Evolutionary conservation across 176 grass and related monocot genomes (phyloP), one percentile per base, ranked within the genome.

Genomic region (Zea luxurians): DNA sequence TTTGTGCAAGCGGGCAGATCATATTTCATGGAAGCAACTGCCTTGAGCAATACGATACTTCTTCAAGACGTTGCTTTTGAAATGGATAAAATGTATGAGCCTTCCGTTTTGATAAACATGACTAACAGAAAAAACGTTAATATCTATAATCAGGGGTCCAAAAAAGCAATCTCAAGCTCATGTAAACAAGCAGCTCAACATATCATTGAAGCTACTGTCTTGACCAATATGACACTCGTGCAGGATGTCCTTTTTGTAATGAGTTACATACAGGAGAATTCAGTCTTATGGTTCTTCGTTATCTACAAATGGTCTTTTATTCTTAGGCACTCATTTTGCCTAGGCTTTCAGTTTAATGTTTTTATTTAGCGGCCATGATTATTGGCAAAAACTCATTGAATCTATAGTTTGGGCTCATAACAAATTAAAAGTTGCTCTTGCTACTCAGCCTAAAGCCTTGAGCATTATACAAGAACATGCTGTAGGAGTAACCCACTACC

Each of bases 111-210:
- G 43, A 34, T 48, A 6, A 43, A 9, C 36, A 10, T 40, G 3
- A 40, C 12, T 4, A 49, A 54, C 65, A 40, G 21, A 38, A 73
- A 74, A 58, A n/a, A n/a, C 16, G 7, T 21, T 21, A n/a, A 71
- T n/a, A 76, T 3, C 12, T 17, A 38, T 13, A 46, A 61, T 61
- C 18, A 13, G 15, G 40, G 34, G 36, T 35, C 66, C 36, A 4
- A 61, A 70, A 59, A 10, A 37, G 60, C n/a, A 65, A 74, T 55
- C 18, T 66, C 34, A 48, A 58, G 57, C 44, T 70, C 8, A 35
- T 5, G 17, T 62, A 61, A 5, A 84, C 2, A 61, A 52, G 54
- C 9, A 77, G 37, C 13, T 78, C 45, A 64, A 64, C 5, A 35
- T 21, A 34, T 10, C 17, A 64, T 63, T 9, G 2, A 71, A 54